phyloP scores from a whole-genome alignment of 768 basidiomycete genomes.

The Mycena alexandri region DNA sequence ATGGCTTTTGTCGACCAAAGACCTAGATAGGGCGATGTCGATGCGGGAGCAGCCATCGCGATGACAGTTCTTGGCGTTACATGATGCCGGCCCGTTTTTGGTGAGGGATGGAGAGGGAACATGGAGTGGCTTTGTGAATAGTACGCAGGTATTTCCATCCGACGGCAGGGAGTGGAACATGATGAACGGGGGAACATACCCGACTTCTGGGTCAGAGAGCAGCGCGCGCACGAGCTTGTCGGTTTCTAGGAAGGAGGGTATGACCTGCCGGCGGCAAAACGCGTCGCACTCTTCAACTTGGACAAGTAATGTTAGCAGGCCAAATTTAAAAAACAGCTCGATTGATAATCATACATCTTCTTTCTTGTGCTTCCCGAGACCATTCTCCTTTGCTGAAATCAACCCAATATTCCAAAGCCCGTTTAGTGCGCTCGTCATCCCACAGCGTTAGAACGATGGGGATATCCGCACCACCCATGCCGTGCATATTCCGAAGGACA shows the following conservation, averaged over 20 bases:
- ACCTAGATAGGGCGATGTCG: slow-evolving; percentile 19
- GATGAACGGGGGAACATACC: slow-evolving; percentile 42
- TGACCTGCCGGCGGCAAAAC: slow-evolving; percentile 5
- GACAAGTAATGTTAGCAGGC: too few relatives aligned
- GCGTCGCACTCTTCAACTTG: slow-evolving; percentile 3
- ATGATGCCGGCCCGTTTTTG: slow-evolving; percentile 22
- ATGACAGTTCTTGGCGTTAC: slow-evolving; percentile 15
- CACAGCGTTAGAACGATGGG: slow-evolving; percentile 41
- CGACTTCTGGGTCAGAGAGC: slow-evolving; percentile 39
- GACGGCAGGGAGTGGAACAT: slow-evolving; percentile 21
- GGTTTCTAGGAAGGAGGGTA: slow-evolving; percentile 31
- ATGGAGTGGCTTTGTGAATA: slow-evolving; percentile 33
- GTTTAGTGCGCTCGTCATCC: slow-evolving; percentile 35
- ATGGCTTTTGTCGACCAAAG: slow-evolving; percentile 9
- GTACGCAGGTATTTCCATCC: slow-evolving; percentile 24
- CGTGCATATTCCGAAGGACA: slow-evolving; percentile 46
- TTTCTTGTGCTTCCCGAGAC: slow-evolving; percentile 10
- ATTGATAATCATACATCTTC: not conserved
- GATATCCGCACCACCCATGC: slow-evolving; percentile 44
- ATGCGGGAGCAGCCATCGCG: slow-evolving; percentile 26
- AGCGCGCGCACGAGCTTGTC: slow-evolving; percentile 36
- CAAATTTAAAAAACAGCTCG: too few relatives aligned
- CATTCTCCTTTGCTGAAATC: slow-evolving; percentile 33
- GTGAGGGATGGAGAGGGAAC: slow-evolving; percentile 19
- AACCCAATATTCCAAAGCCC: slow-evolving; percentile 44